These are phyloP conservation scores for Kodamaea ohmeri DNA, from an alignment of 1,139 yeast species.

Conservation along the genomic window DNA sequence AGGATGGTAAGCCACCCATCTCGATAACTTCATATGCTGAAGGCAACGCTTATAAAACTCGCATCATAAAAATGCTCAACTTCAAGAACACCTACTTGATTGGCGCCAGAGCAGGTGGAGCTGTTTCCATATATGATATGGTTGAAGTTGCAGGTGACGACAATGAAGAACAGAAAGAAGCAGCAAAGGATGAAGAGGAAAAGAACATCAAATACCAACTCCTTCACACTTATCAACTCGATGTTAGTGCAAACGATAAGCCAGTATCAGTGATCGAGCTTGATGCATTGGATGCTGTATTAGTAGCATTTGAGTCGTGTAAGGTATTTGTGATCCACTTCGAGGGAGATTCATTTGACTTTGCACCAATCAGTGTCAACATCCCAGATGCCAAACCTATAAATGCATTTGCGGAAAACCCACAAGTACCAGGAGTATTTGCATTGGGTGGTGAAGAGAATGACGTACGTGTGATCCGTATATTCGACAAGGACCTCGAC, in stretches of 20 bases:
- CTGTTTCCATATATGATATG: conserved; percentile 36
- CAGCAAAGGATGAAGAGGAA: conserved; percentile 4
- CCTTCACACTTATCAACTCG: conserved; percentile 28
- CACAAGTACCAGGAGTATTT: conserved; percentile 44
- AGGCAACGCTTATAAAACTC: conserved; percentile 25
- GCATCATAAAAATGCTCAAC: conserved; percentile 27
- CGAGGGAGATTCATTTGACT: conserved; percentile 26
- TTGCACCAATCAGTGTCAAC: conserved; percentile 29
- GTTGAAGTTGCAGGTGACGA: conserved; percentile 14
- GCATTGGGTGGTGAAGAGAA: conserved; percentile 78
- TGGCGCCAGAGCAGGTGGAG: conserved; percentile 44
- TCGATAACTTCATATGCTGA: conserved; percentile 42
- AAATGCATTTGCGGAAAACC: conserved; percentile 46
- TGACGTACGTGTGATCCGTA: conserved; percentile 51
- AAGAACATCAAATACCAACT: conserved; percentile 17
- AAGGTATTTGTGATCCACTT: conserved; percentile 42
- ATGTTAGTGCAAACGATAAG: conserved; percentile 24
- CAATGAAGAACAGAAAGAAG: conserved; percentile 21
- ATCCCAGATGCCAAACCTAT: conserved; percentile 45
- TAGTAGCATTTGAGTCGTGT: conserved; percentile 51
- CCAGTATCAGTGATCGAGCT: conserved; percentile 33
- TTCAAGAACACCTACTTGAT: conserved; percentile 36
- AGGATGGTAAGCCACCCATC: conserved; percentile 55
- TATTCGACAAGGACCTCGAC: conserved; percentile 30
- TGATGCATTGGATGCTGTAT: conserved; percentile 29